Conservation (phyloP, 805 yeast genomes). For the Yarrowia porcina region DNA sequence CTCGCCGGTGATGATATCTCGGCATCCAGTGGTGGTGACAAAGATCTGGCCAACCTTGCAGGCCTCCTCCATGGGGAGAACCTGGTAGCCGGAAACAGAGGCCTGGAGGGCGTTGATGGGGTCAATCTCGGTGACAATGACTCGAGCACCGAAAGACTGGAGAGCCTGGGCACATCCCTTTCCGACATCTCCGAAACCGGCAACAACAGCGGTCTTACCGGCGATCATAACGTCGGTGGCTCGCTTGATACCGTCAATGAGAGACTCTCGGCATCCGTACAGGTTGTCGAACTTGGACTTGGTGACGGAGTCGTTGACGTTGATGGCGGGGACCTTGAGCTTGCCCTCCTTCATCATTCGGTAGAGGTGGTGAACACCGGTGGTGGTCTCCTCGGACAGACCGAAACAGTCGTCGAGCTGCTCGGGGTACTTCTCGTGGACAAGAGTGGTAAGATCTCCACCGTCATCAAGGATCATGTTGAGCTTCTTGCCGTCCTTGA, state of each 20-base stretch:
- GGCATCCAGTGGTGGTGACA: conserved; percentile 99
- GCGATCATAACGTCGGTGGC: conserved; percentile 99
- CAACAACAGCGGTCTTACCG: conserved; percentile 98
- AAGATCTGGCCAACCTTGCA: conserved; percentile 92
- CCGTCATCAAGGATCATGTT: conserved; percentile 98
- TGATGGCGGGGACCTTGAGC: conserved; percentile 98
- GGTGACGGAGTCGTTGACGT: conserved; percentile 98
- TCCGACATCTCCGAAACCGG: conserved; percentile 99
- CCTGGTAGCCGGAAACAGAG: conserved; percentile 98
- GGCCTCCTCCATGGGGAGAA: conserved; percentile 91
- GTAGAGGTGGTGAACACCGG: conserved; percentile 99
- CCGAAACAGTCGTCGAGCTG: conserved; percentile 94
- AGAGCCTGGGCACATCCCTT: conserved; percentile 99
- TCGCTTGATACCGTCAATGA: conserved; percentile 98
- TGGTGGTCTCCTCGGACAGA: conserved; percentile 97
- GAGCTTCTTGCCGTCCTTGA: conserved; percentile 92
- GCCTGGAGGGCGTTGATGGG: conserved; percentile 99
- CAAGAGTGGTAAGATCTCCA: conserved; percentile 96
- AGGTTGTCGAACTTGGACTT: conserved; percentile 99
- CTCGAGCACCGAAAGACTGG: conserved; percentile 99
- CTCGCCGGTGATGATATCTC: conserved; percentile 89
- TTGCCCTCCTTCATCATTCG: conserved; percentile 83
- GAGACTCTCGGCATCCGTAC: conserved; percentile 99
- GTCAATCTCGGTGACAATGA: conserved; percentile 93
- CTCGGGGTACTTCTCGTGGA: conserved; percentile 97